Base-by-base conservation (phyloP, 805 yeast genomes). In the Candida silvicultrix region DNA sequence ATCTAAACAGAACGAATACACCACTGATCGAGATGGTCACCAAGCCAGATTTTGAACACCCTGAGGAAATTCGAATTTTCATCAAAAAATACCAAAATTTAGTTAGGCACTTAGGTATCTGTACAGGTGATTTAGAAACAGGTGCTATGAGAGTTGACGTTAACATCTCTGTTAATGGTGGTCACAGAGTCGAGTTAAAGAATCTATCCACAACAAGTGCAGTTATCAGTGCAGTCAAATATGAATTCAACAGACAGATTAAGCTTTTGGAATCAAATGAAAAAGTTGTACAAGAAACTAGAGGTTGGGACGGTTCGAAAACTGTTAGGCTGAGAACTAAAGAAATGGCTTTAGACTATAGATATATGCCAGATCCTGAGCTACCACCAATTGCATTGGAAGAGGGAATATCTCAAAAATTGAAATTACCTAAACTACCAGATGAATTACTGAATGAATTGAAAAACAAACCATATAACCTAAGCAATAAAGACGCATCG, bases 111-210 rank as follows among this genome's bases (percentile, higher is more conserved):
- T 62, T 89, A 43, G 79, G 77, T 5, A 78, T 94, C 1, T 89
- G 96, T 52, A 74, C 92, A 0, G 98, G 97, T 15, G 96, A 90
- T 54, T 71, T 94, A 59, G 98, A 94, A 59, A 80, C 89, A 1
- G 99, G 99, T 7, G 94, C 97, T 0, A 84, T 94, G 75, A 74
- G 99, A 57, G 94, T 92, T 5, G 99, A 94, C 59, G 98, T 89
- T 10, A 94, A 94, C 54, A 75, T 94, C n/a, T 85, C 95, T 21
- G 81, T 92, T 6, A 78, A 79, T 50, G 77, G 75, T 16, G 80
- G 83, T 46, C 73, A 80, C 38, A 66, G 98, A 49, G 89, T 92
- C 20, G 99, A 94, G 57, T 75, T 94, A 56, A 94, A 94, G 62
- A 94, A 94, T 63, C 68, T 94, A 54, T 85, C 96, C 10, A 87